Conservation (phyloP, 805 yeast genomes). For the Cyberlindnera euphorbiae region DNA sequence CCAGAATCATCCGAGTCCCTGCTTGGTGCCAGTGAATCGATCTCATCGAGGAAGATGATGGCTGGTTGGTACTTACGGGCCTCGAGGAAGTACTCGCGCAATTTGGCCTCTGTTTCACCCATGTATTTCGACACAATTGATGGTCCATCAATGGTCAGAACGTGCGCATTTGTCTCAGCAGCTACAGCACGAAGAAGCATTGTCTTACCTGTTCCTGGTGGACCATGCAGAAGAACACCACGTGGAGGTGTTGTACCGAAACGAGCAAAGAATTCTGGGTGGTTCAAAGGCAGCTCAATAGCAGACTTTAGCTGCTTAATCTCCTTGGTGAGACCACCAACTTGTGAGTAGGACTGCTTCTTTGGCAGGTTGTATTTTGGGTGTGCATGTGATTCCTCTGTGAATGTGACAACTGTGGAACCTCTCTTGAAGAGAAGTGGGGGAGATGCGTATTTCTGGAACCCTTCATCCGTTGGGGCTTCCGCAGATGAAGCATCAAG, state of each 20-base stretch:
- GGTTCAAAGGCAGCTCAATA: constrained; percentile 74
- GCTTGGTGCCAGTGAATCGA: constrained; percentile 87
- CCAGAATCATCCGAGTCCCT: constrained; percentile 82
- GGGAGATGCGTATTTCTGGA: constrained; percentile 37
- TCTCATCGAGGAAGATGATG: constrained; percentile 85
- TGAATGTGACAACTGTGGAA: constrained; percentile 24
- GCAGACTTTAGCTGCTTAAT: constrained; percentile 58
- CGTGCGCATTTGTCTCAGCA: constrained; percentile 72
- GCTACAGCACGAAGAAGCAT: constrained; percentile 83
- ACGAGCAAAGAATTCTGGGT: constrained; percentile 69
- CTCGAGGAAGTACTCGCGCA: constrained; percentile 79
- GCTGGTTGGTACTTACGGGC: constrained; percentile 85
- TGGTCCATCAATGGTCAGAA: constrained; percentile 83
- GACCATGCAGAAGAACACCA: constrained; percentile 91
- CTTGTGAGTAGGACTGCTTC: constrained; percentile 41
- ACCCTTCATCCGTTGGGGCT: constrained; percentile 12
- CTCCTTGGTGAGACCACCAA: constrained; percentile 77
- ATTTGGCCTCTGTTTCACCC: constrained; percentile 88
- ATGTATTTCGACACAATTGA: constrained; percentile 86
- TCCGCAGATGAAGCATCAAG: constrained; percentile 19
- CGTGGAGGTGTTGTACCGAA: constrained; percentile 93
- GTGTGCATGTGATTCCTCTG: constrained; percentile 25
- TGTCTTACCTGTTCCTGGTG: constrained; percentile 97
- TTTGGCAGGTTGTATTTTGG: constrained; percentile 42
- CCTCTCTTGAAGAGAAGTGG: constrained; percentile 41